A percentile compares a stretch with the other conserved stretches of the same genome.
Conservation (phyloP, 2,329 filamentous ascomycete genomes). For the Penicillium sp. region DNA sequence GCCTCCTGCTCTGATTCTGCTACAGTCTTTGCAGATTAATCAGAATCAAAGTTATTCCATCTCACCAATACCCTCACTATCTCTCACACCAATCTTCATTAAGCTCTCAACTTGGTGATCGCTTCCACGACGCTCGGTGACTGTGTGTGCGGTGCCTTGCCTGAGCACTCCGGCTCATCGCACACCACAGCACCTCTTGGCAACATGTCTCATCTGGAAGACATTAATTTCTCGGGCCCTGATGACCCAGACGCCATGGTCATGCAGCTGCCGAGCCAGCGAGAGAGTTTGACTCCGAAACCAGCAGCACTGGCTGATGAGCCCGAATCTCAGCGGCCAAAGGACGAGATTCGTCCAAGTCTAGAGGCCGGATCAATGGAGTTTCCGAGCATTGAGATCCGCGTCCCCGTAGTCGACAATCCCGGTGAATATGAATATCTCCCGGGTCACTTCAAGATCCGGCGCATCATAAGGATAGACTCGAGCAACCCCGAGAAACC, state of each 20-base stretch:
- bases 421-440: conserved; percentile 44
- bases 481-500: conserved; percentile 25
- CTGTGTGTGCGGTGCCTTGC: not conserved
- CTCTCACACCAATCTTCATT: not conserved
- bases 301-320: not conserved
- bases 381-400: conserved; percentile 26
- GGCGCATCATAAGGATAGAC: conserved; percentile 36
- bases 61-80: not conserved
- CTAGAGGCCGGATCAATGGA: not conserved
- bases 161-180: not conserved
- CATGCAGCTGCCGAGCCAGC: conserved; percentile 14
- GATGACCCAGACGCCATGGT: conserved; percentile 17
- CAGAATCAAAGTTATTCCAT: not conserved
- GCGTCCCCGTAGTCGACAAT: conserved; percentile 38
- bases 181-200: not conserved
- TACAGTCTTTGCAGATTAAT: not conserved
- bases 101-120: not conserved
- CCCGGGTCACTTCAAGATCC: conserved; percentile 44
- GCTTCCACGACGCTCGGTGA: not conserved
- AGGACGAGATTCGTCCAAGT: not conserved
- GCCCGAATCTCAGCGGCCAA: not conserved
- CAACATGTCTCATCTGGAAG: conserved; percentile 8
- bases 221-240: not conserved
- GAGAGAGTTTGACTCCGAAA: conserved; percentile 3
- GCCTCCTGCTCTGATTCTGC: not conserved